Evolutionary conservation across 805 yeast genomes (phyloP), one percentile per base, ranked within the genome.

Genomic region (Sugiyamaella americana): DNA sequence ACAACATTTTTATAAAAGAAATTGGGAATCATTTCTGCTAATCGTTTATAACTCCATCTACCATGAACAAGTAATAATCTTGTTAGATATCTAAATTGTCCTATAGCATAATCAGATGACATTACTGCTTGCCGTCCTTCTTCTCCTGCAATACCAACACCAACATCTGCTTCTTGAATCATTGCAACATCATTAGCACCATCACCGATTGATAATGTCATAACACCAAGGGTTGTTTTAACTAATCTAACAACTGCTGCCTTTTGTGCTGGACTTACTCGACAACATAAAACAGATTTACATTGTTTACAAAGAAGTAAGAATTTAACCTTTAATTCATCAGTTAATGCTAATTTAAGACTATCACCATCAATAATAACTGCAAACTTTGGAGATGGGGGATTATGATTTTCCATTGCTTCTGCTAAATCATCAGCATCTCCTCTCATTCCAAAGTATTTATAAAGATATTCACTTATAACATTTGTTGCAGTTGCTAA

Each of bases 141-240:
- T 58, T 82, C 91, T 53, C 94, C 94, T 2, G 89, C 91, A 57
- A 84, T 85, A 51, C 94, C 94, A 34, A 84, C 80, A 49, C 94
- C 94, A 19, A 84, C 81, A 61, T 85, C 81, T 3, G 94, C 91
- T 24, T 85, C 83, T 59, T 85, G 94, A 51, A 84, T 85, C 94
- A 84, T 84, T 6, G 94, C 87, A 38, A 84, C 94, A 64, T 84
- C 94, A 58, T 84, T 84, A 18, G 94, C 86, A 50, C 94, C 94
- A 62, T 84, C 94, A 34, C 94, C 94, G 61, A 84, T 80, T 0
- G 91, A 86, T 48, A 84, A 72, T 1, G 93, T 84, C 82, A 84
- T 83, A 32, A 85, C 93, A 29, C 74, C 71, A 50, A 84, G 71
- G 5, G 75, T 72, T 30, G 71, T 68, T 59, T 82, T 82, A n/a